Evolutionary conservation across 2,329 filamentous ascomycete genomes (phyloP).

Genomic region (Dactylellina leptospora): DNA sequence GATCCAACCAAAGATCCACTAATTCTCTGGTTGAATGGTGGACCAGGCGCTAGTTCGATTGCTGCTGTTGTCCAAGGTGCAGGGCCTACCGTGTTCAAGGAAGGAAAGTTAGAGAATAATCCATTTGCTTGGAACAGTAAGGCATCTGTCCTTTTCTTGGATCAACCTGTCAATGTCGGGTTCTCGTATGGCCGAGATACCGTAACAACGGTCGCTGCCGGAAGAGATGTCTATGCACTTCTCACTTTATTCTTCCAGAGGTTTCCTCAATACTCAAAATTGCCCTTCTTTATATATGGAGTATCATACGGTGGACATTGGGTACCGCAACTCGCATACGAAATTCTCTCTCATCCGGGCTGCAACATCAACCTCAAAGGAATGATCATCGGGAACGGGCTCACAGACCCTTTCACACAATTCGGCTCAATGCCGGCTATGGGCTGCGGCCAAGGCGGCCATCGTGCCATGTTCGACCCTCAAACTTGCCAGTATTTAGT

Average conservation of each 20-base stretch:
- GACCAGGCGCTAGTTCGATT: constrained; percentile 70
- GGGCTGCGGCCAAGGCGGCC: constrained; percentile 96
- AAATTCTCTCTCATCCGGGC: constrained; percentile 93
- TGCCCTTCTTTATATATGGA: constrained; percentile 97
- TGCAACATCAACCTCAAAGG: constrained; percentile 98
- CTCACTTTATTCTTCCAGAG: constrained; percentile 98
- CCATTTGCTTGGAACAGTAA: constrained; percentile 95
- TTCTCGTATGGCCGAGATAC: constrained; percentile 91
- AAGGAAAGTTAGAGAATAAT: constrained; percentile 83
- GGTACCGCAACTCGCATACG: constrained; percentile 87
- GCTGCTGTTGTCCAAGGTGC: constrained; percentile 5
- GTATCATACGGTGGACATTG: constrained; percentile 96
- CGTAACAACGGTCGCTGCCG: constrained; percentile 90
- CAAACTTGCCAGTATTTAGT: constrained; percentile 87
- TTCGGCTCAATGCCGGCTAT: constrained; percentile 96
- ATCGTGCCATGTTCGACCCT: constrained; percentile 82
- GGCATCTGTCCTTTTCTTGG: constrained; percentile 97
- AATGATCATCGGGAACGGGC: constrained; percentile 91
- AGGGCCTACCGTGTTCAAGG: constrained; percentile 87
- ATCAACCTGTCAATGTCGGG: constrained; percentile 97
- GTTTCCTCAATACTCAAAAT: constrained; percentile 92
- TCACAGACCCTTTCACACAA: constrained; percentile 91
- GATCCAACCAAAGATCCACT: constrained; percentile 96
- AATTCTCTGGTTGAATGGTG: constrained; percentile 92
- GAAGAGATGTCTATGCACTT: constrained; percentile 97